These are phyloP conservation scores for Boletus sp. DNA, from an alignment of 768 basidiomycete genomes.

Conservation along the genomic window DNA sequence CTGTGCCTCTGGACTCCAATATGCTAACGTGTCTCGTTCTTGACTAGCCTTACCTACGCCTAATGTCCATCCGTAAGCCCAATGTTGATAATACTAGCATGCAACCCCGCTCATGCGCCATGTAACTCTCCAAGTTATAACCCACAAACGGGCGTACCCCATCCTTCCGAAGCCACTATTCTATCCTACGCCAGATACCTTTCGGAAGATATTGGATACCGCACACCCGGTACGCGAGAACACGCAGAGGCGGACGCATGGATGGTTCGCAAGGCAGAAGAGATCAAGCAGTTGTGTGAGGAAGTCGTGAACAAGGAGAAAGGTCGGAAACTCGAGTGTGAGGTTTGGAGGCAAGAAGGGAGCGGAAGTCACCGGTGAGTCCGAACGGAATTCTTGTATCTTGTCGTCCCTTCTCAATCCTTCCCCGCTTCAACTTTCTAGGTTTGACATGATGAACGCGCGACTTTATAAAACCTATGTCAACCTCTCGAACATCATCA, in stretches of 20 bases:
- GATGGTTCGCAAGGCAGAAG: constrained; percentile 54
- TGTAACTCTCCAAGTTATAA: constrained; percentile 33
- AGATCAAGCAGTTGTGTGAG: constrained; percentile 61
- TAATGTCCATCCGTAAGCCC: constrained; percentile 49
- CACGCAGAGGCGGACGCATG: constrained; percentile 84
- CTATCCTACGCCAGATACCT: constrained; percentile 62
- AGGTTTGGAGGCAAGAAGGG: constrained; percentile 88
- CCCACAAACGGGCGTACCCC: constrained; percentile 56
- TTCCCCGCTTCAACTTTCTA: constrained; percentile 26
- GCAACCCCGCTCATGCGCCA: background rate
- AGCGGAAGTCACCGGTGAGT: constrained; percentile 84
- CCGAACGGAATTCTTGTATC: background rate
- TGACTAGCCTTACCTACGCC: constrained; percentile 56
- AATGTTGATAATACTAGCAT: background rate
- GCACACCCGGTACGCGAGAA: constrained; percentile 88
- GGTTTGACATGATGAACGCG: constrained; percentile 91
- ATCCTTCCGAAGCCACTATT: constrained; percentile 71
- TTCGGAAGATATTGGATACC: constrained; percentile 85
- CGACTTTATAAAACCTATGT: constrained; percentile 85
- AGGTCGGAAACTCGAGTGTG: constrained; percentile 73
- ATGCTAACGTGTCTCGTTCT: constrained; percentile 3
- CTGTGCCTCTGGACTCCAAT: background rate
- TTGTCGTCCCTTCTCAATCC: too few relatives aligned
- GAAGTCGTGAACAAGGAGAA: constrained; percentile 40
- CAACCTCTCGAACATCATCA: constrained; percentile 83